Conservation (phyloP, 345 rosid species). For the Lumnitzera littorea region DNA sequence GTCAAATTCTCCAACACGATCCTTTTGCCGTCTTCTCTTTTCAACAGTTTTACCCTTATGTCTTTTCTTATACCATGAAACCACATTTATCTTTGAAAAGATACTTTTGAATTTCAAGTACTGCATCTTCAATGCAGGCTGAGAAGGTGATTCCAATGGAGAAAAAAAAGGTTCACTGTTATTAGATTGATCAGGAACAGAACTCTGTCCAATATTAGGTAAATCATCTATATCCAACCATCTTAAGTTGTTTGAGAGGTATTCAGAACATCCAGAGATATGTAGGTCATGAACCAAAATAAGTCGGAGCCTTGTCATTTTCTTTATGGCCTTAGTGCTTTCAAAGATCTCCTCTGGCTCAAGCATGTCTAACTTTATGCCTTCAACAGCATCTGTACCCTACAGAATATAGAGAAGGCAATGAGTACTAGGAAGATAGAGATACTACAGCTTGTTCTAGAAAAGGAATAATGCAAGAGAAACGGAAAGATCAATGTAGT, state of each 20-base stretch:
- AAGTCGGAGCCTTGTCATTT: conserved; percentile 20
- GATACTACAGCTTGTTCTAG: background rate
- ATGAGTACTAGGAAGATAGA: background rate
- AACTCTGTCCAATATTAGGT: background rate
- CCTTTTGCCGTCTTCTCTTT: no score
- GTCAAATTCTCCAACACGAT: background rate
- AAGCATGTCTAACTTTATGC: conserved; percentile 7
- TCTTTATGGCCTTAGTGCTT: conserved; percentile 9
- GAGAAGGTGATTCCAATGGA: background rate
- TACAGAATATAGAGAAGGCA: background rate
- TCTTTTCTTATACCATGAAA: no score
- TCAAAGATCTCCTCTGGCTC: conserved; percentile 5
- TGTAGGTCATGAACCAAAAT: conserved; percentile 8
- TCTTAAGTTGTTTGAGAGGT: conserved; percentile 8
- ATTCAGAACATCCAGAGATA: conserved; percentile 12
- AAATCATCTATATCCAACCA: conserved; percentile 5
- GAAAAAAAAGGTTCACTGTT: background rate
- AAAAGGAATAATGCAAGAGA: no score
- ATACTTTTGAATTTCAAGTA: no score
- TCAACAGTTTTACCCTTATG: no score
- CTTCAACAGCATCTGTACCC: conserved; percentile 21
- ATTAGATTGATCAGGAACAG: no score
- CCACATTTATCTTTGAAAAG: no score
- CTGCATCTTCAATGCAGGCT: no score
- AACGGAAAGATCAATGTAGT: no score